phyloP scores from a whole-genome alignment of 2,329 filamentous ascomycete species.

The Raffaelea albimanens region DNA sequence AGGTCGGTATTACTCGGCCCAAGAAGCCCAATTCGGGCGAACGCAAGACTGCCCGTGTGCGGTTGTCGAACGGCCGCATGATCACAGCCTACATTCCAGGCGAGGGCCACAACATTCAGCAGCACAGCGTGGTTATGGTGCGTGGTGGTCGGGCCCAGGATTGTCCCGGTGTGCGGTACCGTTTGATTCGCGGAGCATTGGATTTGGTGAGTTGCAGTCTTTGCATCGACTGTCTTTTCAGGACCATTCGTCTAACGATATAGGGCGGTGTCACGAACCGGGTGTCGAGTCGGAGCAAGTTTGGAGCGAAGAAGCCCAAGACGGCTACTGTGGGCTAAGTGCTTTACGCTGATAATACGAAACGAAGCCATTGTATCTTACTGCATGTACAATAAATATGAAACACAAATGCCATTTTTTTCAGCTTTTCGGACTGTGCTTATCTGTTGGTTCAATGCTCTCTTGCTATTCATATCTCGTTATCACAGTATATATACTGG shows the following conservation, averaged over 20 bases:
- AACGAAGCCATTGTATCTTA: no score
- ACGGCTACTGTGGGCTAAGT: conserved; percentile 48
- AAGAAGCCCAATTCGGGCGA: conserved; percentile 99
- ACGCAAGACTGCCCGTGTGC: conserved; percentile 86
- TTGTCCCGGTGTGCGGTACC: conserved; percentile 97
- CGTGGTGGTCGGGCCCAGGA: conserved; percentile 87
- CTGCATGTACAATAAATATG: no score
- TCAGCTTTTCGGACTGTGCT: no score
- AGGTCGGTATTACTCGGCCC: conserved; percentile 85
- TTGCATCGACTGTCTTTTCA: background rate
- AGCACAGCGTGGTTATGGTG: conserved; percentile 96
- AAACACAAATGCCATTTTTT: no score
- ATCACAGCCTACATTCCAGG: conserved; percentile 93
- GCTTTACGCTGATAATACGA: no score
- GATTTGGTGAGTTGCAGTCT: conserved; percentile 64
- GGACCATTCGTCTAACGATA: background rate
- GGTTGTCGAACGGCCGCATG: conserved; percentile 76
- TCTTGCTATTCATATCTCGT: no score
- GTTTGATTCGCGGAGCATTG: conserved; percentile 80
- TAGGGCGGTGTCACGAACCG: conserved; percentile 86
- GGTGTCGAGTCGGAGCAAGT: conserved; percentile 83
- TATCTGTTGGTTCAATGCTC: no score
- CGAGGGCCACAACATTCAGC: conserved; percentile 97
- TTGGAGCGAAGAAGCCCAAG: conserved; percentile 98
- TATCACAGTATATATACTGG: no score